Base-by-base conservation (phyloP, 2,329 filamentous ascomycete species). In the Cercospora sp. region DNA sequence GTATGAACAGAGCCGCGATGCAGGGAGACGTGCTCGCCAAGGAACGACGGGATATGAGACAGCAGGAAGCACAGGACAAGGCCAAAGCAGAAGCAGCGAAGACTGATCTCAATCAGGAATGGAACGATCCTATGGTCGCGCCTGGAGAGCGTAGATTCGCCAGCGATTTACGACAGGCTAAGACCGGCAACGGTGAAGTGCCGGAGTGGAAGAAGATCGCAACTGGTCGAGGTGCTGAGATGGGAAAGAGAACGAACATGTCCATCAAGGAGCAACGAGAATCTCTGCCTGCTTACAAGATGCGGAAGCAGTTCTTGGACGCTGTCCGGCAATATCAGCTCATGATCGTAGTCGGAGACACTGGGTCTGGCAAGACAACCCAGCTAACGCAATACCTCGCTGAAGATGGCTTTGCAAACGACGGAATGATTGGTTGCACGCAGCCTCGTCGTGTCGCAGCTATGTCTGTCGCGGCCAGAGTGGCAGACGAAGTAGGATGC, bases 401-500 rank as follows among this genome's bases (percentile, higher is more conserved):
- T 0, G 95, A 99, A 80, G 94, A 88, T 59, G 95, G 95, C 0
- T 97, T 96, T 76, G 91, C 90, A 1, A 91, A 96, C 72, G 83
- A 91, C 67, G 93, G 94, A 33, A 91, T 97, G 68, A 95, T 99
- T 58, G 95, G 95, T 0, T 99, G 95, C 78, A 99, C 96, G 0
- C 95, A 99, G 74, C 95, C 95, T 61, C 92, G 95, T 78, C 93
- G 95, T 85, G 95, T 98, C 10, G 95, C 95, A 28, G 95, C 95
- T 70, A 97, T 98, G 90, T 97, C 93, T 1, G 95, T 99, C 3
- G 94, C 95, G 8, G 96, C 97, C 80, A 94, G 95, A 87, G 95
- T 99, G 3, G 89, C 94, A 0, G 93, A 98, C 77, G 95, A 99
- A 82, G 93, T 98, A 68, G 94, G 95, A 16, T 97, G 94, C 74